Evolutionary conservation across 305 asterid species (phyloP), one percentile per base, ranked within the genome.

Genomic region (Salvia sclarea): DNA sequence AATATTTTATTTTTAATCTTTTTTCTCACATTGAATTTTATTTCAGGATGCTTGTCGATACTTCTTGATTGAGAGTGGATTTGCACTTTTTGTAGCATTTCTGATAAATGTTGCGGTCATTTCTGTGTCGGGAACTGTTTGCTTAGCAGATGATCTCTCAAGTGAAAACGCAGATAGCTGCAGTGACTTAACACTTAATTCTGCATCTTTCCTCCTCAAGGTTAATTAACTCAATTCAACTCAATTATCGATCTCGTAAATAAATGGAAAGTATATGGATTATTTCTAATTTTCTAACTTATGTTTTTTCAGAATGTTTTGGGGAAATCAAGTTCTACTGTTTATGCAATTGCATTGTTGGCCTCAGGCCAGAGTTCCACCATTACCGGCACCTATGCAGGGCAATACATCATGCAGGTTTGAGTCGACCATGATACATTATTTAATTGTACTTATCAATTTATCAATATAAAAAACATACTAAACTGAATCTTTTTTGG

Each of bases 351-450:
- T 53, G 97, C 98, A 4, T 72, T 91, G 47, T 75, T 94, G 53
- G 98, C 98, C 61, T 91, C 97, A 0, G 98, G 97, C 56, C 98
- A 93, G 38, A 93, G 98, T 74, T 93, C 98, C 10, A 69, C 97
- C 22, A 93, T 93, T 3, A 93, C 98, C 0, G 98, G 97, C 64
- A 93, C 98, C 30, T 93, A 91, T 76, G 96, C 97, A 7, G 98
- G 98, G 0, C 98, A 93, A 60, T 93, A 35, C 65, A 81, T 93
- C 67, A 93, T 92, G 98, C 95, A 89, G 96, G 98, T 92, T n/a
- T n/a, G n/a, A n/a, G n/a, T n/a, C n/a, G n/a, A n/a, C n/a, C n/a
- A n/a, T n/a, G n/a, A n/a, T n/a, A n/a, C n/a, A n/a, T n/a, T n/a
- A n/a, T n/a, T n/a, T n/a, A n/a, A n/a, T 25, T 3, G 40, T 25